These are phyloP conservation scores for Lophiotrema nucula DNA, from an alignment of 495 filamentous ascomycete genomes.

Conservation along the genomic window DNA sequence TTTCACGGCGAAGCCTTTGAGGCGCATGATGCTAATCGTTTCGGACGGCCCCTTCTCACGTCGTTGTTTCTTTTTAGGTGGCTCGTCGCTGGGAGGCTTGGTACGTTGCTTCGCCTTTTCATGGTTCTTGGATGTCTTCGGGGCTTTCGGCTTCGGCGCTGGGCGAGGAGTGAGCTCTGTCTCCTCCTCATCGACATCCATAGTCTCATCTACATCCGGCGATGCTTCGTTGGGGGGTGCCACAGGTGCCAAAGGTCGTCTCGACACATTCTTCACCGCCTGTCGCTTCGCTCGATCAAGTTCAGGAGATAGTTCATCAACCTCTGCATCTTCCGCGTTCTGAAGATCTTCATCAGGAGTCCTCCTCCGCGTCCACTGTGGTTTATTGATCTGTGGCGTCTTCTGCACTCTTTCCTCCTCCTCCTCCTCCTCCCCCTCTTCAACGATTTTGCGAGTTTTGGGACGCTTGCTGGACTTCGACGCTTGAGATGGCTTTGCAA, in stretches of 20 bases:
- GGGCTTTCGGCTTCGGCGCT: not conserved
- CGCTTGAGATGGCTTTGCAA: not conserved
- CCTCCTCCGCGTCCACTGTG: no score
- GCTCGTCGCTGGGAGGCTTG: slow-evolving; percentile 1
- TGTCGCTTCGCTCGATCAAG: not conserved
- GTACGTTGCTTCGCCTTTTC: not conserved
- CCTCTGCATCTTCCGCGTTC: not conserved
- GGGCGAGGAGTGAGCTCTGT: not conserved
- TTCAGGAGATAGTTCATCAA: slow-evolving; percentile 30
- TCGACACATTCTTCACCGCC: not conserved
- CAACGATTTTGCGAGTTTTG: not conserved
- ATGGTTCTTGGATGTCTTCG: no score
- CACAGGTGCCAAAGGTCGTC: not conserved
- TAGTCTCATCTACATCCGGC: not conserved
- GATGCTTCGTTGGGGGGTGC: not conserved
- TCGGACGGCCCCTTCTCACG: not conserved
- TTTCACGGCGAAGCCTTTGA: slow-evolving; percentile 8
- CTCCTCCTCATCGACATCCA: slow-evolving; percentile 2
- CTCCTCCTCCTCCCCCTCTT: slow-evolving; percentile 1
- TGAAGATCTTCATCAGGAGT: not conserved
- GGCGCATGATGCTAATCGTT: slow-evolving; percentile 13
- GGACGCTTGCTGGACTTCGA: not conserved
- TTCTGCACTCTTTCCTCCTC: not conserved
- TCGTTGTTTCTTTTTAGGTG: slow-evolving; percentile 17
- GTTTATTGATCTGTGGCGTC: not conserved